A percentile compares a stretch with the other conserved stretches of the same genome.
Conservation (phyloP, 2,329 filamentous ascomycete species). For the Claviceps capensis region DNA sequence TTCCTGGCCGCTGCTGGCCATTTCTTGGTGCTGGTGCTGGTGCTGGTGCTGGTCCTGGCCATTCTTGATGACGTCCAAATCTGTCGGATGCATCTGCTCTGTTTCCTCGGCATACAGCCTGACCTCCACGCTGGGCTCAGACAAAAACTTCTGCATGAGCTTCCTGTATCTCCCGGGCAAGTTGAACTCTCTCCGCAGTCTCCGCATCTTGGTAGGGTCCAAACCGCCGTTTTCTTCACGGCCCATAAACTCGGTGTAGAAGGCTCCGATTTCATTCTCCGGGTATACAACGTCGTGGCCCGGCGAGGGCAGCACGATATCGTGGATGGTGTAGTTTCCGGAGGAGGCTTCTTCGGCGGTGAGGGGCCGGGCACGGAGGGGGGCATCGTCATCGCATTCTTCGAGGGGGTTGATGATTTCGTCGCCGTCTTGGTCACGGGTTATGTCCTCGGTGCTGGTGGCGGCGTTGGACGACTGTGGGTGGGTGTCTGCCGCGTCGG, state of each 20-base stretch:
- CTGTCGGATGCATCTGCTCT: constrained; percentile 81
- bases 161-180: constrained; percentile 82
- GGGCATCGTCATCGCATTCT: constrained; percentile 26
- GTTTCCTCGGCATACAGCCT: constrained; percentile 54
- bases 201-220: constrained; percentile 76
- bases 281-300: constrained; percentile 87
- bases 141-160: constrained; percentile 58
- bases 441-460: constrained; percentile 14
- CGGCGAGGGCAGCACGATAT: constrained; percentile 83
- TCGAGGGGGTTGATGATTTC: constrained; percentile 29
- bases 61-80: constrained; percentile 53
- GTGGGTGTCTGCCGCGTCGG: constrained; percentile 15
- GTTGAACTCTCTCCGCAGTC: constrained; percentile 75
- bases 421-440: constrained; percentile 47
- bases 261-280: constrained; percentile 65
- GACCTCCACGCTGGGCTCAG: constrained; percentile 52
- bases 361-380: constrained; percentile 52
- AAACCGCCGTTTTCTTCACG: constrained; percentile 62
- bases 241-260: constrained; percentile 78
- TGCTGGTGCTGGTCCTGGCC: constrained; percentile 10
- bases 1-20: neutral
- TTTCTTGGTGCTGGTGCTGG: too few relatives aligned
- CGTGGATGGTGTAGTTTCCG: constrained; percentile 68
- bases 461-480: constrained; percentile 10
- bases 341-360: constrained; percentile 64